These are phyloP conservation scores for Penicillium crustosum DNA, from an alignment of 2,329 filamentous ascomycete genomes.

Conservation along the genomic window DNA sequence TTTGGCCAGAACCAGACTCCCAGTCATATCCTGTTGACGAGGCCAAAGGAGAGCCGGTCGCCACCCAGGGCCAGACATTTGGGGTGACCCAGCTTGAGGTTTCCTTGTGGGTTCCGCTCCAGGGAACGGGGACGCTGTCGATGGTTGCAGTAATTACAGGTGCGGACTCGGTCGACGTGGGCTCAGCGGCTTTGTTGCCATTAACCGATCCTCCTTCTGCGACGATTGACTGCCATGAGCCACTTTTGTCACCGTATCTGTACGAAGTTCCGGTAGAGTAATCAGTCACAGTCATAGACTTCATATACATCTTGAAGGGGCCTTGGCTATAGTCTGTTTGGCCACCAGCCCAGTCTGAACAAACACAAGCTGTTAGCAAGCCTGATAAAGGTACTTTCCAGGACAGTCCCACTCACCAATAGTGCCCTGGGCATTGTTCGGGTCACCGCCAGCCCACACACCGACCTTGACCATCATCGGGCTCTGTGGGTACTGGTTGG, in stretches of 20 bases:
- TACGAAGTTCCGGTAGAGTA: slow-evolving; percentile 91
- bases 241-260: slow-evolving; percentile 73
- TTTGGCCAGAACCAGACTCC: slow-evolving; percentile 75
- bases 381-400: not conserved
- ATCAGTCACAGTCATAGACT: slow-evolving; percentile 74
- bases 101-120: slow-evolving; percentile 51
- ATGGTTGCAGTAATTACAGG: slow-evolving; percentile 64
- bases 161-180: slow-evolving; percentile 49
- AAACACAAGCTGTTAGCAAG: not conserved
- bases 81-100: slow-evolving; percentile 54
- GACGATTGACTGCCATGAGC: slow-evolving; percentile 77
- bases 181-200: slow-evolving; percentile 53
- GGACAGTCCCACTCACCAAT: slow-evolving; percentile 53
- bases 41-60: slow-evolving; percentile 53
- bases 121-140: slow-evolving; percentile 65
- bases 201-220: slow-evolving; percentile 78
- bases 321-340: slow-evolving; percentile 78
- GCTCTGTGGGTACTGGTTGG: slow-evolving; percentile 82
- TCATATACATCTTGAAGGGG: slow-evolving; percentile 83
- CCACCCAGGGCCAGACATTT: slow-evolving; percentile 69
- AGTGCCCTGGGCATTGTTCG: slow-evolving; percentile 74
- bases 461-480: slow-evolving; percentile 95
- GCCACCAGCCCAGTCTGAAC: slow-evolving; percentile 74
- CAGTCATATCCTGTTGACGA: slow-evolving; percentile 61
- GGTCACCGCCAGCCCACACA: slow-evolving; percentile 86